Percentiles rank a stretch among this genome's conserved stretches.
Conservation (phyloP, 2,329 filamentous ascomycete species). For the Sphaerulina populicola region DNA sequence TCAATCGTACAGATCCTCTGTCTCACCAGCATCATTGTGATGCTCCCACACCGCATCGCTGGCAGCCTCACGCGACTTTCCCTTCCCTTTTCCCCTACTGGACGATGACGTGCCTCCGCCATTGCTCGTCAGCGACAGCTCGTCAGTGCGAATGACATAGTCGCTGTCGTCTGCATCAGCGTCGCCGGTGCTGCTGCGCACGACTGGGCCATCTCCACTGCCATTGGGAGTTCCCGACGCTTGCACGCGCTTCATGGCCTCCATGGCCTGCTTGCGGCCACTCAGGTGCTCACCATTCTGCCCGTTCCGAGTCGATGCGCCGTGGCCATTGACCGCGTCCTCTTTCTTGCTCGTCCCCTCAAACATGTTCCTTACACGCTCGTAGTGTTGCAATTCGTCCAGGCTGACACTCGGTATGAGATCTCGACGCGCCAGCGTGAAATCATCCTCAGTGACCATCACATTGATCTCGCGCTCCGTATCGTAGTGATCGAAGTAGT, state of each 20-base stretch:
- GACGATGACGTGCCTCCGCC: conserved; percentile 25
- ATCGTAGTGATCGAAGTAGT: conserved; percentile 92
- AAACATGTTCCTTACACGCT: conserved; percentile 71
- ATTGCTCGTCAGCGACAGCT: conserved; percentile 24
- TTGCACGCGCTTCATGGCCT: conserved; percentile 16
- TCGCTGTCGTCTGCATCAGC: conserved; percentile 32
- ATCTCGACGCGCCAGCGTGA: conserved; percentile 69
- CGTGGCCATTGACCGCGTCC: conserved; percentile 27
- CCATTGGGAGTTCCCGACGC: conserved; percentile 12
- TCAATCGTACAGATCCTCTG: conserved; percentile 39
- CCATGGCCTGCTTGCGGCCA: conserved; percentile 10
- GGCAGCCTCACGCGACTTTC: conserved; percentile 27
- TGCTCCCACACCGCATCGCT: conserved; percentile 14
- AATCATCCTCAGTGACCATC: conserved; percentile 82
- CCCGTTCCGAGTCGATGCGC: not conserved
- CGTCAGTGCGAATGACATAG: conserved; percentile 37
- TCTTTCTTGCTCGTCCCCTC: conserved; percentile 52
- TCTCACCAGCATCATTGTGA: conserved; percentile 30
- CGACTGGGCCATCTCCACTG: not conserved
- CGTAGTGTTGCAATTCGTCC: conserved; percentile 86
- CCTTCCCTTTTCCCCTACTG: conserved; percentile 32
- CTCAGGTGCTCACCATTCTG: conserved; percentile 2
- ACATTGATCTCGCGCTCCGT: conserved; percentile 75
- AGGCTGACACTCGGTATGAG: conserved; percentile 88
- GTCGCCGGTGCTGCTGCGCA: conserved; percentile 2